A percentile compares a stretch with the other conserved stretches of the same genome.
Evolutionary conservation across 176 grass and related monocot genomes (phyloP).

Genomic region (Poa annua): DNA sequence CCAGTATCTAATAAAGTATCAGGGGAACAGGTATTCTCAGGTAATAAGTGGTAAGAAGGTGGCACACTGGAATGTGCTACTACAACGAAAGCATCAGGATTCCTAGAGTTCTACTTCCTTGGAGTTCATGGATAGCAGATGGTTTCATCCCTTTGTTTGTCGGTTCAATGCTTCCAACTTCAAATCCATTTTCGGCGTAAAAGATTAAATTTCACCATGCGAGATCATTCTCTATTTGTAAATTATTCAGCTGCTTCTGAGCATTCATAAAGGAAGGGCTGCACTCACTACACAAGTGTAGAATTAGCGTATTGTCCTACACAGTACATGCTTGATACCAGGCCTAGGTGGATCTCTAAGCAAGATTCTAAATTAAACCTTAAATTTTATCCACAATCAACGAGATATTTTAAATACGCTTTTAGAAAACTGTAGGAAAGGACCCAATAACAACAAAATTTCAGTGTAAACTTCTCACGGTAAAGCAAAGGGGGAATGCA

Average conservation of each 20-base stretch:
- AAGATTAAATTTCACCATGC: slow-evolving; percentile 10
- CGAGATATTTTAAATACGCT: neutral
- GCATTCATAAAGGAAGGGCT: neutral
- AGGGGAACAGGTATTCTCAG: neutral
- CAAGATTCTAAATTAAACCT: neutral
- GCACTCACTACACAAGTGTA: neutral
- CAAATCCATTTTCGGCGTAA: neutral
- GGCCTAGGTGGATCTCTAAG: slow-evolving; percentile 10
- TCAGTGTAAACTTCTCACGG: neutral
- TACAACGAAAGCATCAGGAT: slow-evolving; percentile 4
- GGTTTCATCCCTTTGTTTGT: neutral
- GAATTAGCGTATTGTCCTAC: neutral
- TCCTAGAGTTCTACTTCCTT: neutral
- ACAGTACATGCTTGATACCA: neutral
- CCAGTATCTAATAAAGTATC: neutral
- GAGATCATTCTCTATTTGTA: slow-evolving; percentile 12
- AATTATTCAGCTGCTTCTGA: slow-evolving; percentile 14
- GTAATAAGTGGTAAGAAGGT: slow-evolving; percentile 11
- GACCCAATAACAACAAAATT: neutral
- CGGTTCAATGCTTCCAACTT: neutral
- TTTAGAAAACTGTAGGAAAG: neutral
- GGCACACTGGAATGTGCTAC: neutral
- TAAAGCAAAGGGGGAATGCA: neutral
- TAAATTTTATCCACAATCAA: neutral
- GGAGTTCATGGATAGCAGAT: slow-evolving; percentile 3